A percentile compares a stretch with the other conserved stretches of the same genome.
phyloP scores from a whole-genome alignment of 2,329 filamentous ascomycete species.

The Hortaea sp. region DNA sequence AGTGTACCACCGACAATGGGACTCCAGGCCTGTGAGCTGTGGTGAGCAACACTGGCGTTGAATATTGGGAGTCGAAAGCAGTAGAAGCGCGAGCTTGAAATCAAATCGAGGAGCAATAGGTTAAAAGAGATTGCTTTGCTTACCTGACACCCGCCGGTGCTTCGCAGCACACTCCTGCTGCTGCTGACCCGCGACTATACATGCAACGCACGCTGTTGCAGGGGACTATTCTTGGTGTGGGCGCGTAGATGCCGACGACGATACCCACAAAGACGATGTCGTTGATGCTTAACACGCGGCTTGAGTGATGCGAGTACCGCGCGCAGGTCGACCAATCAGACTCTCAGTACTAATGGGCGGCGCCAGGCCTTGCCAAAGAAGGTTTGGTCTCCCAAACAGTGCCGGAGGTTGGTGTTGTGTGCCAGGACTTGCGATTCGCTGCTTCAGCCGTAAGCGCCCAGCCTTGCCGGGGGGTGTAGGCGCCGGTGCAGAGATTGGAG shows the following conservation, averaged over 20 bases:
- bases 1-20: slow-evolving; percentile 20
- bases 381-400: neutral
- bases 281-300: neutral
- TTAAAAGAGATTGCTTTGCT: slow-evolving; percentile 11
- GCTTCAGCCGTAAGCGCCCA: slow-evolving; percentile 1
- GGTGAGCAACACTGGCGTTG: slow-evolving; percentile 14
- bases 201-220: slow-evolving; percentile 14
- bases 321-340: slow-evolving; percentile 1
- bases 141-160: slow-evolving; percentile 16
- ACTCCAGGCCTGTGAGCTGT: slow-evolving; percentile 14
- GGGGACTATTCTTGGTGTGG: slow-evolving; percentile 17
- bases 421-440: slow-evolving; percentile 1
- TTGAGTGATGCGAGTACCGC: neutral
- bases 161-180: slow-evolving; percentile 10
- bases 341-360: neutral
- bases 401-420: slow-evolving; percentile 1
- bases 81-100: too few relatives aligned
- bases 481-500: neutral
- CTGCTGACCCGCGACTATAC: slow-evolving; percentile 11
- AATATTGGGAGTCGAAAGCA: slow-evolving; percentile 1
- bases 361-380: neutral
- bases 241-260: slow-evolving; percentile 14
- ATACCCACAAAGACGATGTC: neutral
- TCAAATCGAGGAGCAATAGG: slow-evolving; percentile 6
- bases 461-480: neutral